Base-by-base conservation (phyloP, 768 basidiomycete genomes). In the Rhodocollybia butyracea region DNA sequence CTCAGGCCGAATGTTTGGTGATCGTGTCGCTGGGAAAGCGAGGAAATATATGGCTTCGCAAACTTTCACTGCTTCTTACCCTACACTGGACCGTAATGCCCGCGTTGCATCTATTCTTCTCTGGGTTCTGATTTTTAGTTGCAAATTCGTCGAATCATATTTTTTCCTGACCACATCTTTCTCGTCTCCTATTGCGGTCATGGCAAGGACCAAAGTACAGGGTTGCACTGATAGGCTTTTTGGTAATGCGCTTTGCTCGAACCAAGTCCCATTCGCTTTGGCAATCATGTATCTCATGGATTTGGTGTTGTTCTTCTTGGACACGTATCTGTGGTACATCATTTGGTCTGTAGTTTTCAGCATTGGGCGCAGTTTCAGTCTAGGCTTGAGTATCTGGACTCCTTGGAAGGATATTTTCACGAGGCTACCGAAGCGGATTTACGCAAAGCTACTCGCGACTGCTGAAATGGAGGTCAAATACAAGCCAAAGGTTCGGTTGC, bases 211-310 rank as follows among this genome's bases (percentile, higher is more conserved):
- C 68, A 90, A 88, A 66, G 91, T 98, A 1, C 92, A 94, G 67
- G 85, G 85, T 43, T 99, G 97, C 73, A 81, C 66, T 59, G 96
- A 98, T 73, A 87, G 78, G 70, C 75, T 86, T 57, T 89, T 98
- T 65, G 94, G 94, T 15, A 76, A 68, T 53, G 78, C 76, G 6
- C 77, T 98, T 5, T 99, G 97, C 75, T 78, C 83, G 34, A 94
- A 97, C 65, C 97, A 99, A 57, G 90, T 97, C 38, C 84, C 89
- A 0, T 99, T 98, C 74, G 88, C 97, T 0, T 83, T 99, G 57
- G 78, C 95, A 38, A 94, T 98, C 80, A 99, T 98, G 96, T 98
- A 96, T 76, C 70, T 97, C 72, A 98, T 99, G 97, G 97, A 99
- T 68, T 74, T 99, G 61, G 79, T 92, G 55, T 78, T 99, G 62